Evolutionary conservation across 257 asterid genomes (phyloP).

Genomic region (Petunia axillaris): DNA sequence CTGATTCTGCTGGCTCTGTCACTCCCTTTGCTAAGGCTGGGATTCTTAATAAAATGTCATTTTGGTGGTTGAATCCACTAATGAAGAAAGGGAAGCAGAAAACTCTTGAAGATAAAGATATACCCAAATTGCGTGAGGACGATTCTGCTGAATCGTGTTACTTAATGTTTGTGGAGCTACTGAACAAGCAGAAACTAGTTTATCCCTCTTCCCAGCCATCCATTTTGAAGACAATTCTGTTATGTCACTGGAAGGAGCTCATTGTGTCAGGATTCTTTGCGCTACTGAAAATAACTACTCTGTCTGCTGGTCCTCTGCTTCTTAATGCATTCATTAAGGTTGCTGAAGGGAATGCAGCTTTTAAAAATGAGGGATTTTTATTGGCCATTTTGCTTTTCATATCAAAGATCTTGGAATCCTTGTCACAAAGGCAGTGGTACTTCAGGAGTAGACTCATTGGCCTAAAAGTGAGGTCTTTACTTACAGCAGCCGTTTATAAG

Average conservation of each 20-base stretch:
- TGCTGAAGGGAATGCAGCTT: constrained; percentile 73
- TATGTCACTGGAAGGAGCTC: constrained; percentile 67
- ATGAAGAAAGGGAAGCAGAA: constrained; percentile 76
- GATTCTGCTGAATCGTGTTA: constrained; percentile 85
- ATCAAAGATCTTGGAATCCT: constrained; percentile 69
- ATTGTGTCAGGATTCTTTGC: constrained; percentile 77
- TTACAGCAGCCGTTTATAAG: constrained; percentile 72
- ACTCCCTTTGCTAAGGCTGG: constrained; percentile 69
- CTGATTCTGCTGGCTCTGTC: constrained; percentile 29
- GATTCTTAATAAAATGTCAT: constrained; percentile 54
- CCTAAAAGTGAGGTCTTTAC: constrained; percentile 64
- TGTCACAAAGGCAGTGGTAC: constrained; percentile 93
- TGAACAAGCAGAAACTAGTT: constrained; percentile 44
- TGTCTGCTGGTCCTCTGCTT: constrained; percentile 85
- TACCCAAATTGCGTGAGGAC: constrained; percentile 65
- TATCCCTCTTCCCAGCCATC: constrained; percentile 52
- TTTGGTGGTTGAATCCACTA: constrained; percentile 93
- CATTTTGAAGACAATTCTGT: constrained; percentile 55
- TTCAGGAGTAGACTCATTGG: constrained; percentile 76
- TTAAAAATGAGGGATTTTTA: constrained; percentile 57
- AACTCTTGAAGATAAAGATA: constrained; percentile 73
- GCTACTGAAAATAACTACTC: constrained; percentile 55
- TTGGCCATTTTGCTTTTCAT: constrained; percentile 67
- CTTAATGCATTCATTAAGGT: constrained; percentile 80
- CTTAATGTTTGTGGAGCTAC: constrained; percentile 47